Percentiles rank a stretch among this genome's conserved stretches.
phyloP scores from a whole-genome alignment of 2,329 filamentous ascomycete genomes.

The Atkinsonella texensis region DNA sequence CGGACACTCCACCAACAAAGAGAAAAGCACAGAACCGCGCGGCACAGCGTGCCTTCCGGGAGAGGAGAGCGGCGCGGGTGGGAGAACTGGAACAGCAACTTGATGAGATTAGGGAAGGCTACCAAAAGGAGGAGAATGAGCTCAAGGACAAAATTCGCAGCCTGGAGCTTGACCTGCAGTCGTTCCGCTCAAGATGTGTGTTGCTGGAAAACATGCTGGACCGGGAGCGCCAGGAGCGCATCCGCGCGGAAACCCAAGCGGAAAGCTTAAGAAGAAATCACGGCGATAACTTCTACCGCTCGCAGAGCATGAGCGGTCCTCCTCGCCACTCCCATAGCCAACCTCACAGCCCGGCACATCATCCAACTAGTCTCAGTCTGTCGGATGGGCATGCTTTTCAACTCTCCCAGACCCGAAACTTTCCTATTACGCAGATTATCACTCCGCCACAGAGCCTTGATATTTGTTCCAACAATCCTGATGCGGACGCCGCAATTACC shows the following conservation, averaged over 20 bases:
- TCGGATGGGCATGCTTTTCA: conserved; percentile 15
- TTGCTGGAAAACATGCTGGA: conserved; percentile 52
- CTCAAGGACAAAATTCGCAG: conserved; percentile 43
- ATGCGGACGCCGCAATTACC: conserved; percentile 25
- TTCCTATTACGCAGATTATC: conserved; percentile 46
- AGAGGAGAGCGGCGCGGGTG: conserved; percentile 74
- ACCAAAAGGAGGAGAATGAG: conserved; percentile 45
- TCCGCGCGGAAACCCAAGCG: conserved; percentile 29
- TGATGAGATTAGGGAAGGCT: conserved; percentile 44
- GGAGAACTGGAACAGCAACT: conserved; percentile 61
- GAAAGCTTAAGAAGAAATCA: conserved; percentile 21
- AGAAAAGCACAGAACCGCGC: conserved; percentile 90
- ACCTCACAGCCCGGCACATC: conserved; percentile 17
- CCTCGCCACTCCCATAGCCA: conserved; percentile 15
- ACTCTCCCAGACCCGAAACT: conserved; percentile 23
- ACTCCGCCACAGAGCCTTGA: conserved; percentile 36
- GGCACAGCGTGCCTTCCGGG: conserved; percentile 81
- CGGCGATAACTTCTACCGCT: conserved; percentile 16
- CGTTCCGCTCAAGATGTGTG: conserved; percentile 49
- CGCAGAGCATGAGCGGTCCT: conserved; percentile 14
- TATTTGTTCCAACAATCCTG: conserved; percentile 14
- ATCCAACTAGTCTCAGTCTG: conserved; percentile 16
- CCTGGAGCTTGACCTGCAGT: conserved; percentile 55
- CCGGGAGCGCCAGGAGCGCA: conserved; percentile 39
- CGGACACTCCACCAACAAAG: conserved; percentile 84